Percentiles rank a stretch among this genome's conserved stretches.
Evolutionary conservation across 1,139 yeast species (phyloP).

Genomic region (Meyerozyma carpophila): DNA sequence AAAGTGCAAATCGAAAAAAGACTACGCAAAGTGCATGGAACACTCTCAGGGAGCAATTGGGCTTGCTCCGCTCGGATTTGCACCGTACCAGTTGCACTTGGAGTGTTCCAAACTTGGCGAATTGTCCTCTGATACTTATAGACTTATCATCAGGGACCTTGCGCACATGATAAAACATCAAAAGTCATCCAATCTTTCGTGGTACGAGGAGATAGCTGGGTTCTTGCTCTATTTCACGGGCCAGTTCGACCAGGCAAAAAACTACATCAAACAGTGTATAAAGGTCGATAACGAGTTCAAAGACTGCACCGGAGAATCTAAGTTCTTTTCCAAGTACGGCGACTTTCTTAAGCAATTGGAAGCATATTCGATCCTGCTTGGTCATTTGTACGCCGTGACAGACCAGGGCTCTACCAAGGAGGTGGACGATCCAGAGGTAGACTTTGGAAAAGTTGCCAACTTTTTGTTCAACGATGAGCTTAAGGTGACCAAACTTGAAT

Average conservation of each 20-base stretch:
- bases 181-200: conserved; percentile 28
- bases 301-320: conserved; percentile 48
- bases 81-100: conserved; percentile 9
- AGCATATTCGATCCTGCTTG: conserved; percentile 35
- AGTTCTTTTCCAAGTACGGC: conserved; percentile 32
- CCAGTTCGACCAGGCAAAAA: conserved; percentile 47
- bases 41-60: background rate
- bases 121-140: conserved; percentile 6
- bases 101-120: conserved; percentile 6
- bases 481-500: conserved; percentile 28
- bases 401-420: conserved; percentile 11
- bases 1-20: background rate
- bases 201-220: conserved; percentile 29
- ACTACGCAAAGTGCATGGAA: conserved; percentile 1
- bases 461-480: conserved; percentile 23
- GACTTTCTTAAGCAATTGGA: conserved; percentile 34
- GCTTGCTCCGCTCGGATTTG: conserved; percentile 5
- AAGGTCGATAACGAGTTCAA: conserved; percentile 64
- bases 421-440: conserved; percentile 18
- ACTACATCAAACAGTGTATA: conserved; percentile 53
- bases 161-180: conserved; percentile 23
- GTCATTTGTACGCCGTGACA: conserved; percentile 27
- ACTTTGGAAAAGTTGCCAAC: conserved; percentile 18
- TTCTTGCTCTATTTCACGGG: conserved; percentile 45
- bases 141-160: conserved; percentile 18